phyloP scores from a whole-genome alignment of 169 alveolate species.

The Besnoitia besnoiti region DNA sequence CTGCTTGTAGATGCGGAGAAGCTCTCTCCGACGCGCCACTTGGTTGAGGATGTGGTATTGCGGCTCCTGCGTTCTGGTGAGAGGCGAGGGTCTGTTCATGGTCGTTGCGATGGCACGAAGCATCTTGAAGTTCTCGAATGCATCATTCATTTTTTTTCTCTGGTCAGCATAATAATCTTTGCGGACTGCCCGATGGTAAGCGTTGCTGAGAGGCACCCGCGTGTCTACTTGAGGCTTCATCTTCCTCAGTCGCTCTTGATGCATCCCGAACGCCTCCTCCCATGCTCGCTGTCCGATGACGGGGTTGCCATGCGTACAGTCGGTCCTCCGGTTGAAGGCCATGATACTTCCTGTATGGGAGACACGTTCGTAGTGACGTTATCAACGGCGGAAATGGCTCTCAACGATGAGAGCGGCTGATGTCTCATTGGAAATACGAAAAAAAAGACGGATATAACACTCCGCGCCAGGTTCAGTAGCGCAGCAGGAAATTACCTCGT shows the following conservation, averaged over 20 bases:
- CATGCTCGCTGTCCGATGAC: constrained; percentile 60
- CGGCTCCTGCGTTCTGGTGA: constrained; percentile 31
- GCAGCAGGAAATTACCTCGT: no score
- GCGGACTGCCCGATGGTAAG: constrained; percentile 55
- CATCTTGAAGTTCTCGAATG: constrained; percentile 67
- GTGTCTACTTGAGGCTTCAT: constrained; percentile 57
- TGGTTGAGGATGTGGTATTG: constrained; percentile 48
- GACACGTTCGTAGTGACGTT: background rate
- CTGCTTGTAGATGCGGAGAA: constrained; percentile 8
- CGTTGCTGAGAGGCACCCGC: constrained; percentile 45
- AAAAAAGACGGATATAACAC: no score
- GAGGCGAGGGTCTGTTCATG: constrained; percentile 63
- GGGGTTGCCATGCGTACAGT: constrained; percentile 70
- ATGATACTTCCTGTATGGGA: background rate
- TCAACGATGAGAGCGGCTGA: background rate
- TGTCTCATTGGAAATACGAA: background rate
- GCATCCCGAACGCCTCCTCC: constrained; percentile 43
- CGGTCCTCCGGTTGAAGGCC: constrained; percentile 63
- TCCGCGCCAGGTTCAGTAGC: no score
- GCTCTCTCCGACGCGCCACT: constrained; percentile 44
- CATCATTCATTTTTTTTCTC: constrained; percentile 57
- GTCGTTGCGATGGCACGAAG: constrained; percentile 64
- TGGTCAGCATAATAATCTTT: constrained; percentile 47
- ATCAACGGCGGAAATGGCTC: background rate
- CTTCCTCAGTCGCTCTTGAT: constrained; percentile 52